These are phyloP conservation scores for Aspergillus egyptiacus DNA, from an alignment of 495 filamentous ascomycete species.

Conservation along the genomic window DNA sequence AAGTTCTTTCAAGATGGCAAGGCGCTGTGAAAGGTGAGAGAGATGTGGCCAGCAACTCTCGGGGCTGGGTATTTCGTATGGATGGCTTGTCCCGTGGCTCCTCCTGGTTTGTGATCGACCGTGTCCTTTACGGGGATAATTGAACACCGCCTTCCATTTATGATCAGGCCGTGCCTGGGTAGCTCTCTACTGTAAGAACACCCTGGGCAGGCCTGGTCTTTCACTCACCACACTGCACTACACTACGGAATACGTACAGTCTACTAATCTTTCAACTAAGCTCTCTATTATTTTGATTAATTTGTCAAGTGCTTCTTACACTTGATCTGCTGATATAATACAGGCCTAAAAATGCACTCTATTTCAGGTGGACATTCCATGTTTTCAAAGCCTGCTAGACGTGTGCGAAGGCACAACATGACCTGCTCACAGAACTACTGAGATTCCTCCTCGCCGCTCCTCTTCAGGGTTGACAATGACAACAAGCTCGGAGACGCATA, in stretches of 20 bases:
- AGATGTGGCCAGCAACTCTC: conserved; percentile 20
- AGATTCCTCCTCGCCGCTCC: neutral
- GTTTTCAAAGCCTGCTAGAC: neutral
- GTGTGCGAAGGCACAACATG: neutral
- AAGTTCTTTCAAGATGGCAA: neutral
- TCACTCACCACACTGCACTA: neutral
- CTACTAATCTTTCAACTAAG: too few relatives aligned
- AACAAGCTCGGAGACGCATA: conserved; percentile 2
- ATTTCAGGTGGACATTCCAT: neutral
- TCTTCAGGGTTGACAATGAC: neutral
- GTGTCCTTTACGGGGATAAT: conserved; percentile 25
- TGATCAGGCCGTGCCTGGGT: conserved; percentile 6
- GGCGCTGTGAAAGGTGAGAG: conserved; percentile 17
- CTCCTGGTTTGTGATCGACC: conserved; percentile 22
- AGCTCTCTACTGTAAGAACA: too few relatives aligned
- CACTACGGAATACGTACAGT: too few relatives aligned
- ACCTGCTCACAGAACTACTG: neutral
- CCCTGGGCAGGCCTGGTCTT: too few relatives aligned
- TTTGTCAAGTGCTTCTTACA: too few relatives aligned
- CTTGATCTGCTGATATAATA: neutral
- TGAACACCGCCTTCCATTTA: conserved; percentile 24
- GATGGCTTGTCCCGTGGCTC: conserved; percentile 4
- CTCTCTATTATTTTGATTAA: too few relatives aligned
- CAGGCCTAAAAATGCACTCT: neutral
- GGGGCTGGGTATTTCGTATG: conserved; percentile 15